Conservation (phyloP, 106 monocot genomes). For the Dactylorhiza incarnata region DNA sequence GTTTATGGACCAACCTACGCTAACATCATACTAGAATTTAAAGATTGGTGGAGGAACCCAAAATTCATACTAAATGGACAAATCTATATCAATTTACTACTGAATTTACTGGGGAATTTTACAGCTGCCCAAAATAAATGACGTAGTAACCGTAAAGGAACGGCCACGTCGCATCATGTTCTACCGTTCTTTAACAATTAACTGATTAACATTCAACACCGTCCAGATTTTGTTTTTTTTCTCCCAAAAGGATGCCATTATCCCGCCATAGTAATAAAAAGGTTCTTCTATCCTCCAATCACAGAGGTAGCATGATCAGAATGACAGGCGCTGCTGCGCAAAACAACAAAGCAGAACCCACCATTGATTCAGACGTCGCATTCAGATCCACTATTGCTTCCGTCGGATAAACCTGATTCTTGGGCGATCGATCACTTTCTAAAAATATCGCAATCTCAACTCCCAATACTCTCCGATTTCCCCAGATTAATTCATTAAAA, state of each 20-base stretch:
- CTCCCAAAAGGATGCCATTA: neutral
- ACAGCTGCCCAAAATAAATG: too few species aligned
- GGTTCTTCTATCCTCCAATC: neutral
- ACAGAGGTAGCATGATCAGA: neutral
- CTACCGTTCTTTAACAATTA: too few species aligned
- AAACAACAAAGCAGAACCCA: slow-evolving; percentile 2
- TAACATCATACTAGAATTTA: too few species aligned
- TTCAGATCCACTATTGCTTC: neutral
- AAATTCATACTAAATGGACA: too few species aligned
- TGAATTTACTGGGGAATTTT: too few species aligned
- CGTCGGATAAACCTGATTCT: neutral
- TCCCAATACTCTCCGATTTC: neutral
- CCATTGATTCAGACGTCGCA: neutral
- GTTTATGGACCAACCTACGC: too few species aligned
- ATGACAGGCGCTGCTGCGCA: neutral
- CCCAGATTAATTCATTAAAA: neutral
- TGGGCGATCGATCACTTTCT: neutral
- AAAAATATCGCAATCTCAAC: neutral
- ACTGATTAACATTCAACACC: too few species aligned
- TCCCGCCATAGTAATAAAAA: neutral
- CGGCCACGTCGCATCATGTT: too few species aligned
- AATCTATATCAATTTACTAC: too few species aligned
- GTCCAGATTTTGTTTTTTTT: neutral
- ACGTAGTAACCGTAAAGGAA: too few species aligned
- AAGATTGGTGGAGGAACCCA: too few species aligned